Conservation (phyloP, 768 basidiomycete species). For the Lactifluus pinguis region DNA sequence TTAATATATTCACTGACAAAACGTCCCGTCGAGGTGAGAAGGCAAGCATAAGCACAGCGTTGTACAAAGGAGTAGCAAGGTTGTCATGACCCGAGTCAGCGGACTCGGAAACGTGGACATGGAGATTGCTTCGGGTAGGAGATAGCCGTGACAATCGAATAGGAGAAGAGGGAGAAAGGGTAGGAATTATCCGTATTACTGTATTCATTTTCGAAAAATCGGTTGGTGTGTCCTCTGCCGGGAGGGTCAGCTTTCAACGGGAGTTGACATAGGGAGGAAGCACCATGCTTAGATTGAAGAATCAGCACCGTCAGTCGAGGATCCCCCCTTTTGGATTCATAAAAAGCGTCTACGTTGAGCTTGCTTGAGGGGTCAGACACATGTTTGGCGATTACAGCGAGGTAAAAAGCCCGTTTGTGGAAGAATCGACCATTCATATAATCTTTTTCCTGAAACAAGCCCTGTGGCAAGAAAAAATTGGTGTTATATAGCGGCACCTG, state of each 20-base stretch:
- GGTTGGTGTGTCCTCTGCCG: conserved; percentile 38
- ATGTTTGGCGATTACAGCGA: conserved; percentile 66
- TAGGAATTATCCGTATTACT: conserved; percentile 67
- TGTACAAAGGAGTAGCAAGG: conserved; percentile 69
- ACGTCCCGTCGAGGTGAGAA: conserved; percentile 41
- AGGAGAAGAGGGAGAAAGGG: conserved; percentile 48
- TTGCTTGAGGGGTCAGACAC: conserved; percentile 37
- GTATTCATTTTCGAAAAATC: conserved; percentile 64
- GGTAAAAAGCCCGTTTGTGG: conserved; percentile 85
- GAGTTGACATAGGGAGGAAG: neutral
- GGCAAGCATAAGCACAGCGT: conserved; percentile 54
- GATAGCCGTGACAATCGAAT: conserved; percentile 62
- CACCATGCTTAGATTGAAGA: conserved; percentile 48
- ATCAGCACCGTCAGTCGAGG: conserved; percentile 59
- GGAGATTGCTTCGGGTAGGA: conserved; percentile 65
- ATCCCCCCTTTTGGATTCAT: conserved; percentile 50
- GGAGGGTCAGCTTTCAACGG: neutral
- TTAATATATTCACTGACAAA: conserved; percentile 37
- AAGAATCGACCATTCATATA: conserved; percentile 84
- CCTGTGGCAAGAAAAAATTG: conserved; percentile 29
- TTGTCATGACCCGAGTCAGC: conserved; percentile 23
- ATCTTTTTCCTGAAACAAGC: conserved; percentile 93
- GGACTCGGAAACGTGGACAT: conserved; percentile 28
- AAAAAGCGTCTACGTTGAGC: conserved; percentile 51
- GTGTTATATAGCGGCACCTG: neutral